These are phyloP conservation scores for Trichomonas vaginalis DNA, from an alignment of 208 protist genomes.

Conservation along the genomic window DNA sequence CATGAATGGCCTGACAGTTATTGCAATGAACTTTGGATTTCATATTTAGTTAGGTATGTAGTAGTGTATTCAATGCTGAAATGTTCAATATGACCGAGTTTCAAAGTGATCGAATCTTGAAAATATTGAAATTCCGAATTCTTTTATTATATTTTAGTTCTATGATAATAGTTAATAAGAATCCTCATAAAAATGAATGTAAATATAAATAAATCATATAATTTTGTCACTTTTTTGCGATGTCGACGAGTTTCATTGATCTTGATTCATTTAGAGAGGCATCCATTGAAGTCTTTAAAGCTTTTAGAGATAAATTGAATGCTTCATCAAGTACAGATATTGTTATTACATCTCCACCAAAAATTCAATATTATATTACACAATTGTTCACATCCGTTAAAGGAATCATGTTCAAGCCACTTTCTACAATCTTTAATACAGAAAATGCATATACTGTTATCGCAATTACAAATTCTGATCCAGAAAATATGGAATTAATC, in stretches of 20 bases:
- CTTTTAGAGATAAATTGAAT: not conserved
- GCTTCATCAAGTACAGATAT: not conserved
- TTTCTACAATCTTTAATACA: not conserved
- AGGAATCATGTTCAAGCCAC: not conserved
- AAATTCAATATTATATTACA: not conserved
- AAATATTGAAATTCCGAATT: too few relatives aligned
- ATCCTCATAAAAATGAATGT: too few relatives aligned
- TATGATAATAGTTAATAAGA: too few relatives aligned
- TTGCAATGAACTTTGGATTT: too few relatives aligned
- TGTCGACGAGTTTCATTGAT: not conserved
- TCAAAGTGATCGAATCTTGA: too few relatives aligned
- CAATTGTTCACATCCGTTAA: not conserved
- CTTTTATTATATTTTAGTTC: too few relatives aligned
- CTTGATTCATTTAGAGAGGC: not conserved
- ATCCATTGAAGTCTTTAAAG: not conserved
- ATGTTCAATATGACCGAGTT: too few relatives aligned
- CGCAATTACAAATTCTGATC: not conserved
- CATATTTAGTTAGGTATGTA: too few relatives aligned
- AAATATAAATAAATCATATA: too few relatives aligned
- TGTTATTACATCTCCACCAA: not conserved
- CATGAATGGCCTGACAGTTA: too few relatives aligned
- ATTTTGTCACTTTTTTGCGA: too few relatives aligned
- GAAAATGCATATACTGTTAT: not conserved
- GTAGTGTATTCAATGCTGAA: too few relatives aligned
- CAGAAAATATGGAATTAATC: not conserved